Percentiles rank a stretch among this genome's conserved stretches.
Conservation (phyloP, 352 stramenopile genomes). For the Phytophthora hybrid region DNA sequence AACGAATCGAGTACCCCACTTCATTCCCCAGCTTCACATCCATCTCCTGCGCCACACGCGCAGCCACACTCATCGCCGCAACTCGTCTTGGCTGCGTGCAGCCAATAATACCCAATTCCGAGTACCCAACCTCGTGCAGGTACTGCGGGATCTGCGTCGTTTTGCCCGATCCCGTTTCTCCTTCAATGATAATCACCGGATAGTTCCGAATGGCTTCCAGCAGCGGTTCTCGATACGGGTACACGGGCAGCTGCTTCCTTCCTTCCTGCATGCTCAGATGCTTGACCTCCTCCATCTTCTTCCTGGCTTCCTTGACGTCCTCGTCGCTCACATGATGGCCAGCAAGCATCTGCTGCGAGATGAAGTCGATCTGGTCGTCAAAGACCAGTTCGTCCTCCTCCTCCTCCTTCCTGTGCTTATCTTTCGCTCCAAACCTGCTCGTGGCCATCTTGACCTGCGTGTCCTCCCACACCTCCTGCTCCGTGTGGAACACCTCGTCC, state of each 20-base stretch:
- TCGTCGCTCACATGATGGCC: slow-evolving; percentile 87
- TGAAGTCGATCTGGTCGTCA: slow-evolving; percentile 99
- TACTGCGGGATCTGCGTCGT: slow-evolving; percentile 99
- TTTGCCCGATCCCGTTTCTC: slow-evolving; percentile 96
- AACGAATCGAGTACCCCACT: slow-evolving; percentile 99
- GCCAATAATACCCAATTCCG: slow-evolving; percentile 95
- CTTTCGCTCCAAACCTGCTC: slow-evolving; percentile 67
- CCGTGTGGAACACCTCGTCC: slow-evolving; percentile 93
- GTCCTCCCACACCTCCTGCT: slow-evolving; percentile 99
- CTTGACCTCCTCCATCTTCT: slow-evolving; percentile 80
- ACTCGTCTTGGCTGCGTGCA: slow-evolving; percentile 97
- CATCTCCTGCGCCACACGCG: slow-evolving; percentile 99
- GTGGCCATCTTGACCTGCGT: slow-evolving; percentile 94
- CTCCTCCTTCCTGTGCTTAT: slow-evolving; percentile 61
- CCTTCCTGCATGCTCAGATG: slow-evolving; percentile 96
- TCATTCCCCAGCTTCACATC: slow-evolving; percentile 97
- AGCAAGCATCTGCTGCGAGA: slow-evolving; percentile 92
- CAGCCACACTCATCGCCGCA: slow-evolving; percentile 99
- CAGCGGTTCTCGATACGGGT: slow-evolving; percentile 98
- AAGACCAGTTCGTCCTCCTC: slow-evolving; percentile 98
- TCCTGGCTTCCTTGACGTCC: slow-evolving; percentile 71
- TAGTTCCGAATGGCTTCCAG: slow-evolving; percentile 97
- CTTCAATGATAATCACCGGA: slow-evolving; percentile 87
- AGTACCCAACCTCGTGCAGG: slow-evolving; percentile 97
- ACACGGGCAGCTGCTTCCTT: slow-evolving; percentile 97